These are phyloP conservation scores for Crithidia bombi DNA, from an alignment of 208 protist species.

Conservation along the genomic window DNA sequence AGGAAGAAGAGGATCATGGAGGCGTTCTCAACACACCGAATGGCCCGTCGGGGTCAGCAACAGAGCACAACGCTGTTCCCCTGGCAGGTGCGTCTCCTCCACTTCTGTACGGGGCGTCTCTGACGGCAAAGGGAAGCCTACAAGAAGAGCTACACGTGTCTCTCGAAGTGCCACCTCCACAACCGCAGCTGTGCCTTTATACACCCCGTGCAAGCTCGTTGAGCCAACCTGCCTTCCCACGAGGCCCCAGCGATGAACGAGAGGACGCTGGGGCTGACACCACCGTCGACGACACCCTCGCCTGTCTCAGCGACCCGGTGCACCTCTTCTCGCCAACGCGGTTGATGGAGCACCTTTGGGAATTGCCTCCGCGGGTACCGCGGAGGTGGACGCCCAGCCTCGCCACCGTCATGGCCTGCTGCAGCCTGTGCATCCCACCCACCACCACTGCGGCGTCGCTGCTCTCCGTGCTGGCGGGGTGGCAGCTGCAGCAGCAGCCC, in stretches of 20 bases:
- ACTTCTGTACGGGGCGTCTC: too few species aligned
- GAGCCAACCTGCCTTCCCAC: neutral
- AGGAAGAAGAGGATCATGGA: neutral
- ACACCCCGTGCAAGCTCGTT: slow-evolving; percentile 8
- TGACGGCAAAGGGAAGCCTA: too few species aligned
- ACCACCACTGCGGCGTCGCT: slow-evolving; percentile 4
- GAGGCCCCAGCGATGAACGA: neutral
- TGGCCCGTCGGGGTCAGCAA: neutral
- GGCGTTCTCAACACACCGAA: too few species aligned
- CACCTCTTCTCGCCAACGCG: slow-evolving; percentile 17
- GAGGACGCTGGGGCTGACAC: neutral
- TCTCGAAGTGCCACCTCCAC: neutral
- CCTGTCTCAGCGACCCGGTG: neutral
- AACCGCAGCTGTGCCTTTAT: neutral
- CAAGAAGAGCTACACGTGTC: neutral
- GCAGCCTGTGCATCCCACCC: slow-evolving; percentile 23
- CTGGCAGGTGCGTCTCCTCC: too few species aligned
- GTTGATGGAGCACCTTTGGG: slow-evolving; percentile 35
- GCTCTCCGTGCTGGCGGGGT: slow-evolving; percentile 3
- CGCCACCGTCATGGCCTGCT: slow-evolving; percentile 33
- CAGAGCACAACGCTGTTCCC: too few species aligned
- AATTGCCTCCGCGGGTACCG: slow-evolving; percentile 24
- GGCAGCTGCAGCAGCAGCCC: neutral
- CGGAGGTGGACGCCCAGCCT: slow-evolving; percentile 26
- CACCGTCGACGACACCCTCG: neutral